phyloP scores from a whole-genome alignment of 371 early-diverging fungal genomes.

The Mucor ambiguus region DNA sequence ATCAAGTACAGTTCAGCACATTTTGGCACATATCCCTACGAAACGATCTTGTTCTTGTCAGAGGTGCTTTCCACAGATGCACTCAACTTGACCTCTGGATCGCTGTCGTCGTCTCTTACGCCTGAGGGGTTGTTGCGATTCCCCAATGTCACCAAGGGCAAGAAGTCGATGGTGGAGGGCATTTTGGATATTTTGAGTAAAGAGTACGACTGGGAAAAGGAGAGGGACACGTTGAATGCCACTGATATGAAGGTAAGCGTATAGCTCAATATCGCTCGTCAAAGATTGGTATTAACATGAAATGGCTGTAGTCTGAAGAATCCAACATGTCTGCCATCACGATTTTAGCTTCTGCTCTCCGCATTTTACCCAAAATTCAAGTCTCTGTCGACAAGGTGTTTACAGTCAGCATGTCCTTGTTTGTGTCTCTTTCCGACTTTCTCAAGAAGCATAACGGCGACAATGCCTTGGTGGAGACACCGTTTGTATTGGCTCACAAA shows the following conservation, averaged over 20 bases:
- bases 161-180: constrained; percentile 32
- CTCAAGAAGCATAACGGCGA: constrained; percentile 37
- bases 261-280: background rate
- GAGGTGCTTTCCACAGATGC: constrained; percentile 51
- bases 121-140: constrained; percentile 62
- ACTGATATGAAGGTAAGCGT: constrained; percentile 41
- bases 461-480: constrained; percentile 36
- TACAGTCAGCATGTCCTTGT: constrained; percentile 38
- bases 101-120: constrained; percentile 54
- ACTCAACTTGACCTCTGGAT: constrained; percentile 42
- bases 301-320: background rate
- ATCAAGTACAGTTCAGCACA: constrained; percentile 54
- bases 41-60: constrained; percentile 59
- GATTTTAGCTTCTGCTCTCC: constrained; percentile 36
- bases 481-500: constrained; percentile 54
- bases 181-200: constrained; percentile 41
- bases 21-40: constrained; percentile 38
- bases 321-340: constrained; percentile 19
- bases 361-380: constrained; percentile 57
- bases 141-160: constrained; percentile 30
- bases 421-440: constrained; percentile 39
- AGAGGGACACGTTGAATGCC: constrained; percentile 49
- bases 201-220: constrained; percentile 55
- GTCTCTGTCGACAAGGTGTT: constrained; percentile 39
- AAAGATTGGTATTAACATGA: background rate